These are phyloP conservation scores for Tuber magnatum DNA, from an alignment of 495 filamentous ascomycete species.

Conservation along the genomic window DNA sequence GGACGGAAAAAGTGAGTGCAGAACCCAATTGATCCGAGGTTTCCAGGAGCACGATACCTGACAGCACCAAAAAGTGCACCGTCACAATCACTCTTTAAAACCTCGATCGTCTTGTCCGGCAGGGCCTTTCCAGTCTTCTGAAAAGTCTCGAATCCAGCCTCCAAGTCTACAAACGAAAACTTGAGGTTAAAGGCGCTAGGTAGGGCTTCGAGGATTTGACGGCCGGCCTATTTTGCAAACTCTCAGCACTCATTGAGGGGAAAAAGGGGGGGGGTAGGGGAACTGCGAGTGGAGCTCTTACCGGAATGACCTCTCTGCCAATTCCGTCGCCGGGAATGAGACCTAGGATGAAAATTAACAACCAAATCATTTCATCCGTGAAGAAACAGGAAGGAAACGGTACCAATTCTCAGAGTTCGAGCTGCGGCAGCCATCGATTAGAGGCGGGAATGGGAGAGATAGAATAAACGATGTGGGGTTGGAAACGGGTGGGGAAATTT, in stretches of 20 bases:
- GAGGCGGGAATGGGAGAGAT: not conserved
- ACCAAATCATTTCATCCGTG: slow-evolving; percentile 10
- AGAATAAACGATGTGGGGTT: not conserved
- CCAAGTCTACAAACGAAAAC: slow-evolving; percentile 86
- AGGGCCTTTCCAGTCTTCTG: slow-evolving; percentile 77
- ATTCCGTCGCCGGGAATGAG: slow-evolving; percentile 98
- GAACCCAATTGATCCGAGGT: slow-evolving; percentile 29
- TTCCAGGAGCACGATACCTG: slow-evolving; percentile 43
- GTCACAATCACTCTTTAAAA: slow-evolving; percentile 80
- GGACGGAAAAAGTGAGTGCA: not conserved
- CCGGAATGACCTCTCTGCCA: slow-evolving; percentile 92
- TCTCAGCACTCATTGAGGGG: slow-evolving; percentile 37
- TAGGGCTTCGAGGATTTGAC: slow-evolving; percentile 80
- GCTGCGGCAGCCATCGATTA: slow-evolving; percentile 41
- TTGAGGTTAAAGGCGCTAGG: slow-evolving; percentile 73
- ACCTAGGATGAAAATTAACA: slow-evolving; percentile 48
- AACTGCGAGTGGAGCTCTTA: slow-evolving; percentile 3
- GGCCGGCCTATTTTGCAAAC: slow-evolving; percentile 53
- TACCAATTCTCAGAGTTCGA: slow-evolving; percentile 56
- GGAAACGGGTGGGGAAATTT: not conserved
- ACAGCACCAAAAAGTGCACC: slow-evolving; percentile 96
- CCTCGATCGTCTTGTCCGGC: slow-evolving; percentile 80
- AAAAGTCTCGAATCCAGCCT: slow-evolving; percentile 90
- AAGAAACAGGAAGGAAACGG: slow-evolving; percentile 18
- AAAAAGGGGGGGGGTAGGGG: slow-evolving; percentile 35